Evolutionary conservation across 495 filamentous ascomycete genomes (phyloP).

Genomic region (Penicillium lividum): DNA sequence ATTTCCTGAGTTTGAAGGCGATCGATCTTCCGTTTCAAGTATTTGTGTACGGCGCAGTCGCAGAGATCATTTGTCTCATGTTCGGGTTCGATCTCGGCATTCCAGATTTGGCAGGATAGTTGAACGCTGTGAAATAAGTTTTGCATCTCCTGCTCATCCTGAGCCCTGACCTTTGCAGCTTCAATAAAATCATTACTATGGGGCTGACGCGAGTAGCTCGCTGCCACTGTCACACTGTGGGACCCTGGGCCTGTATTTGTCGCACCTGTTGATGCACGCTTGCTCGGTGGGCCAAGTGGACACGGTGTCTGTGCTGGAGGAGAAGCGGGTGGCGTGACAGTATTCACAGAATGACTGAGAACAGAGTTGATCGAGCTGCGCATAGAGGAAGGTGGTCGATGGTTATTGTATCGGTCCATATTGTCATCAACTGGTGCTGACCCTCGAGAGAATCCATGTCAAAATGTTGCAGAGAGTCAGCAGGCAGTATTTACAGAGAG

Average conservation of each 20-base stretch:
- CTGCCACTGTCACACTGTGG: background rate
- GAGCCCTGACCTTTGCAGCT: slow-evolving; percentile 34
- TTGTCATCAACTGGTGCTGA: background rate
- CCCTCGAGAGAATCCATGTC: background rate
- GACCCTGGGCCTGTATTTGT: background rate
- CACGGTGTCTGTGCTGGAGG: slow-evolving; percentile 6
- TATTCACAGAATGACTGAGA: background rate
- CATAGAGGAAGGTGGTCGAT: slow-evolving; percentile 2
- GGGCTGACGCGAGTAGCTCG: background rate
- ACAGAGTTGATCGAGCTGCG: background rate
- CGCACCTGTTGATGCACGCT: slow-evolving; percentile 6
- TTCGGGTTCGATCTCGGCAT: slow-evolving; percentile 52
- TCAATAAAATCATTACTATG: slow-evolving; percentile 38
- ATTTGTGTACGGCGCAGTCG: slow-evolving; percentile 38
- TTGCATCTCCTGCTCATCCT: slow-evolving; percentile 49
- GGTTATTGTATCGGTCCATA: background rate
- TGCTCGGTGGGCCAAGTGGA: slow-evolving; percentile 3
- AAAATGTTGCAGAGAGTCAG: too few species aligned
- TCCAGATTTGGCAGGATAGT: slow-evolving; percentile 38
- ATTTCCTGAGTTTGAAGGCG: slow-evolving; percentile 39
- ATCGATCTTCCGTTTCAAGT: slow-evolving; percentile 30
- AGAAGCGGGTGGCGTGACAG: slow-evolving; percentile 20
- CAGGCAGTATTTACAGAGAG: too few species aligned
- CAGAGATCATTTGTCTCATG: slow-evolving; percentile 41
- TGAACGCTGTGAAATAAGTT: slow-evolving; percentile 39